These are phyloP conservation scores for Otatea glauca DNA, from an alignment of 176 grass and related monocot species.

Conservation along the genomic window DNA sequence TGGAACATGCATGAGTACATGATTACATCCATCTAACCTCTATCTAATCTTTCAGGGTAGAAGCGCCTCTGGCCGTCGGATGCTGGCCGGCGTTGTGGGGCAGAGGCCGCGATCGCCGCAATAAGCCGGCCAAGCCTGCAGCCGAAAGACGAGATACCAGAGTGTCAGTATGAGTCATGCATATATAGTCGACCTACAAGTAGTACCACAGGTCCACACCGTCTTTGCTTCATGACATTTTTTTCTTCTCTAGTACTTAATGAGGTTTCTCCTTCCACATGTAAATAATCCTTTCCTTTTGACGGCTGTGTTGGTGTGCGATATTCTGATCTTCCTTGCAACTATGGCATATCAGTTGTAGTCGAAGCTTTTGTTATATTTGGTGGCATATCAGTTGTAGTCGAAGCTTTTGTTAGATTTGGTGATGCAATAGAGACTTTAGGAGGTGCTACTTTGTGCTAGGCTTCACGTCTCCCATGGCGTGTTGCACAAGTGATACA, in stretches of 20 bases:
- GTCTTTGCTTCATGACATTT: background rate
- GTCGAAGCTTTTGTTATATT: too few relatives aligned
- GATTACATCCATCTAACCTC: background rate
- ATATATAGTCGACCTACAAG: too few relatives aligned
- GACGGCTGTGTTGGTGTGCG: background rate
- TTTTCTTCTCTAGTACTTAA: background rate
- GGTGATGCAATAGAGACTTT: background rate
- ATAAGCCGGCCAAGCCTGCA: background rate
- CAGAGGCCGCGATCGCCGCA: background rate
- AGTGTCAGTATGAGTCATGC: background rate
- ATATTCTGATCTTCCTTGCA: background rate
- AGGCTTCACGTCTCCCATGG: background rate
- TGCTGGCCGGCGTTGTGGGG: conserved; percentile 60
- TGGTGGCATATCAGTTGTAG: background rate
- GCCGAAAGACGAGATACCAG: background rate
- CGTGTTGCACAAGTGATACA: background rate
- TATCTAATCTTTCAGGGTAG: conserved; percentile 24
- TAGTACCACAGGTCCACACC: background rate
- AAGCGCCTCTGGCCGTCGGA: conserved; percentile 22
- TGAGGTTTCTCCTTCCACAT: background rate
- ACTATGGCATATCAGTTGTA: background rate
- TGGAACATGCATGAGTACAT: background rate
- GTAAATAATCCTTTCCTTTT: conserved; percentile 27
- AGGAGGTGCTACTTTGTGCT: background rate
- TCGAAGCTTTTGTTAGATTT: background rate